Evolutionary conservation across 2,329 filamentous ascomycete genomes (phyloP), one percentile per base, ranked within the genome.

Genomic region (Ophiocordyceps robertsii): DNA sequence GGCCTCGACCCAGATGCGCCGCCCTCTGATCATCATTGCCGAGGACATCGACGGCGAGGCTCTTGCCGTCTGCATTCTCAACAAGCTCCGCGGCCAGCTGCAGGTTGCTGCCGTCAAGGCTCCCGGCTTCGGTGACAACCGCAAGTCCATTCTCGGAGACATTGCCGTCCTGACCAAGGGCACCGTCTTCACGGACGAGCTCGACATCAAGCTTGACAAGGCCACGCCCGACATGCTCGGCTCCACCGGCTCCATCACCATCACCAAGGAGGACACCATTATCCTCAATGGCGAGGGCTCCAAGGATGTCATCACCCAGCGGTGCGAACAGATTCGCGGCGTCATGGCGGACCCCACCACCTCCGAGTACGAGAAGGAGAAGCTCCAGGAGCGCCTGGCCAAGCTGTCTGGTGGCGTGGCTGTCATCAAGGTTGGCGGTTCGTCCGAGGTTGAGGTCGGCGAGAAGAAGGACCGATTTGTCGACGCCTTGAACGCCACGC

Each of bases 401-500:
- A 98, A 98, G 82, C 85, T 98, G 53, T 96, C 92, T 53, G 92
- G 92, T 51, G 92, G 92, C 77, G 92, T 98, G 56, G 92, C 92
- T 56, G 92, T 98, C 68, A 96, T 98, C 77, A 95, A 94, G 79
- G 92, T 98, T 50, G 92, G 92, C 57, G 92, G 92, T 65, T 78
- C 89, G 50, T 96, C 90, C 50, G 92, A 98, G 71, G 90, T 98
- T 51, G 92, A 98, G 76, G 92, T 98, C 44, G 84, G 89, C 54
- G 92, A 98, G 80, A 98, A 98, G 87, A 98, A 98, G 81, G 92
- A 98, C 67, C 87, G 92, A 64, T 95, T 96, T 57, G 92, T 98
- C 49, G 92, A 98, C 68, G 92, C 92, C 46, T 75, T 98, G 48
- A 98, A 98, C 69, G 92, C 92, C 54, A 98, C 92, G 52, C 90